A percentile compares a stretch with the other conserved stretches of the same genome.
phyloP scores from a whole-genome alignment of 345 rosid species.

The Lumnitzera littorea region DNA sequence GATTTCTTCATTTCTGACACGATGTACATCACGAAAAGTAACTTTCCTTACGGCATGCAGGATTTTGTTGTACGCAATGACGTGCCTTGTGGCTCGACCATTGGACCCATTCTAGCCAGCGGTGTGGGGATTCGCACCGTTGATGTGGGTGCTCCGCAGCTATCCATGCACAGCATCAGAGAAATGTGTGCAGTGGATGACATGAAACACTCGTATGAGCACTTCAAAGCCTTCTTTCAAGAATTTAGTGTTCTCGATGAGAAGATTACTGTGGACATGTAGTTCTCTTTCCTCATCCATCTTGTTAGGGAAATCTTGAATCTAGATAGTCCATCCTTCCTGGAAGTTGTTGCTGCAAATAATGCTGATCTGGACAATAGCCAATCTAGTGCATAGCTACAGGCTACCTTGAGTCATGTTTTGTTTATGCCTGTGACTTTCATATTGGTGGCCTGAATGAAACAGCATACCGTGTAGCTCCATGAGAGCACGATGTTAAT shows the following conservation, averaged over 20 bases:
- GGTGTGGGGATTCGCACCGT: constrained; percentile 92
- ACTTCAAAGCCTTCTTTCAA: constrained; percentile 83
- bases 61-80: constrained; percentile 97
- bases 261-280: constrained; percentile 51
- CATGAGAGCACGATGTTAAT: too few relatives aligned
- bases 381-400: too few relatives aligned
- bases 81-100: constrained; percentile 92
- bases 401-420: too few relatives aligned
- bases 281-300: not conserved
- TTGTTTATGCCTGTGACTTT: too few relatives aligned
- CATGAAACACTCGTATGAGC: constrained; percentile 66
- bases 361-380: too few relatives aligned
- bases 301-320: not conserved
- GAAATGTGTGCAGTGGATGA: constrained; percentile 96
- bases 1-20: not conserved
- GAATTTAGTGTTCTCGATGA: constrained; percentile 62
- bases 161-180: constrained; percentile 95
- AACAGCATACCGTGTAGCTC: too few relatives aligned
- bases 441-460: too few relatives aligned
- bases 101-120: constrained; percentile 93
- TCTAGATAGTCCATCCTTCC: too few relatives aligned
- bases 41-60: constrained; percentile 22
- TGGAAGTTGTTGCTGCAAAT: too few relatives aligned
- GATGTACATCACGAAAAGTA: too few relatives aligned
- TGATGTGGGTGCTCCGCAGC: constrained; percentile 94